These are phyloP conservation scores for Erythrophleum ivorense DNA, from an alignment of 331 rosid species.

Conservation along the genomic window DNA sequence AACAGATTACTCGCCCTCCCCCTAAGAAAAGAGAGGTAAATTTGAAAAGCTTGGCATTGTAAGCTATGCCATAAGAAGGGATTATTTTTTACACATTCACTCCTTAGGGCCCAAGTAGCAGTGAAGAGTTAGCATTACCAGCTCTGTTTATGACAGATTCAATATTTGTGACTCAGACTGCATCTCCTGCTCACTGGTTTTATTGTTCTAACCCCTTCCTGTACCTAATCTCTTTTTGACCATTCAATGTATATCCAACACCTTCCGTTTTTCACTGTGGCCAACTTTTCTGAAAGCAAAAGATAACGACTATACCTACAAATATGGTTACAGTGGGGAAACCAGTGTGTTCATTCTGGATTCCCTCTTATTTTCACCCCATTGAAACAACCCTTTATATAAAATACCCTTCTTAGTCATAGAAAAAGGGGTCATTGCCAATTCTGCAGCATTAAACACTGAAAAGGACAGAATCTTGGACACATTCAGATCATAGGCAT, in stretches of 20 bases:
- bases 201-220: slow-evolving; percentile 11
- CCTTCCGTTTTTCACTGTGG: slow-evolving; percentile 35
- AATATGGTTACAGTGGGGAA: slow-evolving; percentile 25
- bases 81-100: neutral
- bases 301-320: slow-evolving; percentile 34
- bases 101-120: neutral
- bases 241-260: slow-evolving; percentile 30
- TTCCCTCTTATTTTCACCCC: slow-evolving; percentile 24
- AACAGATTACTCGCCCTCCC: neutral
- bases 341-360: slow-evolving; percentile 6
- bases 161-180: slow-evolving; percentile 10
- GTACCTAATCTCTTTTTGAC: slow-evolving; percentile 27
- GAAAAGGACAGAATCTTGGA: slow-evolving; percentile 59
- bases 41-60: neutral
- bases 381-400: slow-evolving; percentile 15
- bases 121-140: neutral
- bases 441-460: slow-evolving; percentile 48
- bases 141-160: slow-evolving; percentile 13
- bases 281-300: slow-evolving; percentile 24
- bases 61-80: neutral
- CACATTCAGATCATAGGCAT: slow-evolving; percentile 46
- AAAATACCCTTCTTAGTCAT: slow-evolving; percentile 24
- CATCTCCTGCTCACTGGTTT: slow-evolving; percentile 11
- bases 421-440: slow-evolving; percentile 42
- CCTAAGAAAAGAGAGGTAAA: neutral